Evolutionary conservation across 768 basidiomycete species (phyloP), one percentile per base, ranked within the genome.

Genomic region (Russula lepida): DNA sequence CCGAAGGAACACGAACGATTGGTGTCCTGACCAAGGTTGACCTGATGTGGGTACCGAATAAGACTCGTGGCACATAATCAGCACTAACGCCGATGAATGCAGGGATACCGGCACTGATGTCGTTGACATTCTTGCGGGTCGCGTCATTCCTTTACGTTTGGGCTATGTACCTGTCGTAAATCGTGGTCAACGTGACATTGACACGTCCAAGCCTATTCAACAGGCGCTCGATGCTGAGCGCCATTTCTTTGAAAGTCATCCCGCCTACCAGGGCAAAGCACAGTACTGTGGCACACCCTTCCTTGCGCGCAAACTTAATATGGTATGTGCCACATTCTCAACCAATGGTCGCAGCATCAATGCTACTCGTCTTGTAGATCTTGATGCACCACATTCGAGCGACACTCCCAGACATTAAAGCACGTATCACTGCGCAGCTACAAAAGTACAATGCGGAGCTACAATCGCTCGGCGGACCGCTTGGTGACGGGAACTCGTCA

Each of bases 111-210:
- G 97, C 57, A 98, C 95, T 6, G 95, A 99, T 72, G 97, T 99
- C 37, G 94, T 99, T 30, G 97, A 99, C 73, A 98, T 99, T 71
- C 84, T 99, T 51, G 97, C 97, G 4, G 95, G 97, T 9, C 85
- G 97, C 53, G 85, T 99, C 67, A 98, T 98, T 70, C 97, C 95
- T 52, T 81, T 99, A 39, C 87, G 97, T 60, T 76, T 99, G 44
- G 97, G 97, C 54, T 99, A 98, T 71, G 97, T 98, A 3, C 97
- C 97, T 11, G 97, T 99, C 9, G 97, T 99, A 69, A 99, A 99
- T 74, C 85, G 97, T 71, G 95, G 95, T 39, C 97, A 98, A 72
- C 85, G 94, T 51, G 97, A 99, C 73, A 99, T 99, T 66, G 97
- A 99, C 65, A 76, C 79, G 13, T 84, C 84, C 66, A 97, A 95